Conservation (phyloP, 495 filamentous ascomycete species). For the Podospora fimiseda region DNA sequence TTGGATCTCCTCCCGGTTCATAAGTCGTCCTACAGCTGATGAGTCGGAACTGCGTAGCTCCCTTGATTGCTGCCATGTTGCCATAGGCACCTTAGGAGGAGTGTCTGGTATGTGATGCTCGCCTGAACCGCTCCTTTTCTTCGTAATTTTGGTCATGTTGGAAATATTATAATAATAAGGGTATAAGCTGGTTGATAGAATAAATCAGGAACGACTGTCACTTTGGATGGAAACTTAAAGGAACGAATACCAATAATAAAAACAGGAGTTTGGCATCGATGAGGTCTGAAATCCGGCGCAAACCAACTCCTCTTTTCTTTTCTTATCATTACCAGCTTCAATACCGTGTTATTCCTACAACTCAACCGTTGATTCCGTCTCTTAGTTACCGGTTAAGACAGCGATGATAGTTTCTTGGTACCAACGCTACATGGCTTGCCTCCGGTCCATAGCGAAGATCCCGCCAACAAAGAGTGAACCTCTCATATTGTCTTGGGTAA, state of each 20-base stretch:
- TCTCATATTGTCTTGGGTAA: background rate
- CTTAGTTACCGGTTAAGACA: background rate
- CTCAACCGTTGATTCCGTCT: too few relatives aligned
- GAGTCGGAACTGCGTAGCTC: background rate
- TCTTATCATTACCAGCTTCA: too few relatives aligned
- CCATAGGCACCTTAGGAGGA: constrained; percentile 1
- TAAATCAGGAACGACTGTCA: background rate
- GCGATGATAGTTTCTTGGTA: background rate
- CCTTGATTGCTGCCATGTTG: constrained; percentile 1
- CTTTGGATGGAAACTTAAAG: too few relatives aligned
- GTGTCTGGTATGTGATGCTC: constrained; percentile 1
- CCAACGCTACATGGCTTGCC: background rate
- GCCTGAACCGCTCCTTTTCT: background rate
- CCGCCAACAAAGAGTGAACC: background rate
- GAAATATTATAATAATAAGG: background rate
- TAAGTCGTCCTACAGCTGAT: background rate
- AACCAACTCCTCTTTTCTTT: too few relatives aligned
- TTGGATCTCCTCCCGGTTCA: background rate
- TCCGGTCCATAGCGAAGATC: background rate
- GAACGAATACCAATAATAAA: too few relatives aligned
- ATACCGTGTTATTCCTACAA: too few relatives aligned
- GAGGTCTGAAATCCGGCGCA: too few relatives aligned
- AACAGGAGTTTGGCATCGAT: too few relatives aligned
- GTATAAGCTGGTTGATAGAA: background rate
- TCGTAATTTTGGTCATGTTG: background rate